Base-by-base conservation (phyloP, 163 green algal species). In the Chlorella variabilis region DNA sequence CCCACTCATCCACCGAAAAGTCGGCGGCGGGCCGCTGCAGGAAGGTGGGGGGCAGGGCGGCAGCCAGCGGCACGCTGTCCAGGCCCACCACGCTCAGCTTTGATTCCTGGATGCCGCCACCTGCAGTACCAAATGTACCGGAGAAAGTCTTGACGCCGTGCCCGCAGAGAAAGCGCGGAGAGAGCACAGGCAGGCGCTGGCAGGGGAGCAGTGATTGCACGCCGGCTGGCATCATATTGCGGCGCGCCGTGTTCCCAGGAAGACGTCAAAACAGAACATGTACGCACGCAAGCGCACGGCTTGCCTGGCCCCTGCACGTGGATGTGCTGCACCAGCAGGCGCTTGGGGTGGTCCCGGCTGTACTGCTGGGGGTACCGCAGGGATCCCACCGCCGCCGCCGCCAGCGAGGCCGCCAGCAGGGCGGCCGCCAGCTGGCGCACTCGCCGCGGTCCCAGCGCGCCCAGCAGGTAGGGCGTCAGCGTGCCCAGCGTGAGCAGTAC, bases 241-340 rank as follows among this genome's bases (percentile, higher is more conserved):
- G 45, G 15, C 15, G 45, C 45, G 15, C 15, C 11, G 11, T 54
- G 45, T 54, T 54, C 11, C 11, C 11, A 54, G 11, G 45, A 75
- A 75, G 8, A 71, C 17, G 31, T 18, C 15, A 31, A 49, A 8
- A 18, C 20, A 51, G 23, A 15, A 56, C 3, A 20, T 8, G 33
- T 20, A 73, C 54, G 33, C 65, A 33, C 25, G 13, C 65, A 54
- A 31, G 4, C n/a, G n/a, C n/a, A n/a, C n/a, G n/a, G n/a, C 69
- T 36, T 34, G 63, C 71, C 54, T 69, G 71, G 11, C 9, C 73
- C 73, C 27, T 71, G 73, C 41, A 34, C 51, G 54, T 88, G 82
- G 23, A 89, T 71, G 67, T 92, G 89, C 79, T 91, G 85, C 29
- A 89, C 31, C 67, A 91, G 80, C 9, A 91, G 38, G 31, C 86